These are phyloP conservation scores for Sclerotinia trifoliorum DNA, from an alignment of 2,329 filamentous ascomycete genomes.

Conservation along the genomic window DNA sequence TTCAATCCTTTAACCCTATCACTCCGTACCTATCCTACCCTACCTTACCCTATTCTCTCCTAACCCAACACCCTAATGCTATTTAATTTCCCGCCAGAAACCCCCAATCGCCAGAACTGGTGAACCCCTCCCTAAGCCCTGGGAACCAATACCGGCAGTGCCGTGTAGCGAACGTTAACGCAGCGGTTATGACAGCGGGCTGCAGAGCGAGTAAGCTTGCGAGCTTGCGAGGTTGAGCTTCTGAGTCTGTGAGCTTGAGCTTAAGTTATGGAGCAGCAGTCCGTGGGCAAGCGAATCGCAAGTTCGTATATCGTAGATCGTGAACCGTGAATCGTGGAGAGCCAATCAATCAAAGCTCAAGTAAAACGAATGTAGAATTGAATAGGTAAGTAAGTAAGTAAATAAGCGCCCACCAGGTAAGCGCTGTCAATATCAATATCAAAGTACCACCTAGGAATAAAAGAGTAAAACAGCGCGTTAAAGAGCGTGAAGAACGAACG, in stretches of 20 bases:
- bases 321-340: neutral
- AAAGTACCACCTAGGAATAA: too few relatives aligned
- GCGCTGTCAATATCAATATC: neutral
- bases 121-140: neutral
- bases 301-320: neutral
- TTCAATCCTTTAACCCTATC: neutral
- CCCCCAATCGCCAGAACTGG: neutral
- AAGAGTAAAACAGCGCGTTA: too few relatives aligned
- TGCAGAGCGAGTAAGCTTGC: neutral
- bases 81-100: neutral
- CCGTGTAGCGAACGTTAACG: neutral
- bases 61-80: rapidly evolving
- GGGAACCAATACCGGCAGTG: neutral
- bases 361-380: neutral
- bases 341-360: neutral
- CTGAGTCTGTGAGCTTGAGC: neutral
- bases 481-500: neutral
- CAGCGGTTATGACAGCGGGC: too few relatives aligned
- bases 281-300: neutral
- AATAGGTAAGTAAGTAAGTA: neutral
- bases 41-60: too few relatives aligned
- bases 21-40: neutral
- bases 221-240: too few relatives aligned
- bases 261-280: neutral
- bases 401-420: neutral